Base-by-base conservation (phyloP, 495 filamentous ascomycete genomes). In the Xylaria bambusicola region DNA sequence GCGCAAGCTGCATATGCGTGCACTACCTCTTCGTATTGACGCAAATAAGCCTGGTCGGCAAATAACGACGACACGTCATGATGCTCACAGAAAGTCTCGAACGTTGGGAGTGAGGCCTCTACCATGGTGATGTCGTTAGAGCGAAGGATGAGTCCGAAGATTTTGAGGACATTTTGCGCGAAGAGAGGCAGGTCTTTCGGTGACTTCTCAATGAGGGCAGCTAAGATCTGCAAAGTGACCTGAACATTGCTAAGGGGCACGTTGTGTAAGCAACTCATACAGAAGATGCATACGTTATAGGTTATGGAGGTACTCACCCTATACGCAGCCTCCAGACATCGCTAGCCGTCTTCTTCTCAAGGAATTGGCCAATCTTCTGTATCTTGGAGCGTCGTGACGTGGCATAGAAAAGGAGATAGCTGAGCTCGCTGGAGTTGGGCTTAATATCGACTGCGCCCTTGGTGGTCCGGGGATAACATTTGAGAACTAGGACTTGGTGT, bases 391-490 rank as follows among this genome's bases (percentile, higher is more conserved):
- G 84, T 52, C 93, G 89, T 63, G 92, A 94, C 71, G 91, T 93
- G 41, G 89, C 90, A 81, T 97, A 96, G 81, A 93, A 97, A 26
- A 97, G 84, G 51, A 97, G 83, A 70, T 97, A 97, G 70, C 90
- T 95, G 41, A 97, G 85, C 77, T 97, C 93, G 73, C 89, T 94
- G 44, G 90, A 87, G 70, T 97, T 97, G 8, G 93, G 91, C 73
- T 92, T 93, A 57, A 96, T 90, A 62, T 95, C 90, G 68, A 88
- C 83, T 46, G 90, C 90, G 59, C 89, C 90, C 75, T 96, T 96
- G 54, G 90, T 88, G 55, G 90, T 92, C 62, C 84, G 85, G 29
- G 93, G 93, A 75, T 95, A 97, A 78, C 93, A 97, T 73, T 96
- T 96, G 29, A 96, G 82, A 49, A 95, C 86, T 50, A 97, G 77